Base-by-base conservation (phyloP, 1,139 yeast species). In the Candida sanyaensis region DNA sequence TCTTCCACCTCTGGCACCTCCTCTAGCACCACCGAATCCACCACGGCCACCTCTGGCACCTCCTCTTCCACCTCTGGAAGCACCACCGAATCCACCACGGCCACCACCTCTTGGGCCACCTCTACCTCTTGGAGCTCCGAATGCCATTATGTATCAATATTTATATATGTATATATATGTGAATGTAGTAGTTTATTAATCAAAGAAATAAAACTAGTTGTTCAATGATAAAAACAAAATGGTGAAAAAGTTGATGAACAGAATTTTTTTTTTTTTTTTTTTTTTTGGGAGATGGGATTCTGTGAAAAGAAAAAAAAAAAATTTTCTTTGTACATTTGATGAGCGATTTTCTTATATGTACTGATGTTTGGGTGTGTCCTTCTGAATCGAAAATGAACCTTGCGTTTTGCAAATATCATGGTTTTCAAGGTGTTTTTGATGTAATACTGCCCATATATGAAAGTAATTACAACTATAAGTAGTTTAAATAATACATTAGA, bases 11-110 rank as follows among this genome's bases (percentile, higher is more conserved):
- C 76, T 69, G 47, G 78, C 78, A 37, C 71, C 69, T 40, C 68
- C 60, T 21, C 66, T 55, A 41, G 63, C 61, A 48, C 68, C 67
- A 47, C 81, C 71, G 36, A 62, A 56, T 36, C 66, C 62, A 47
- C 62, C 64, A 24, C 61, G 61, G 33, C 69, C 81, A 56, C 84
- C 84, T 56, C 83, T 61, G 54, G 72, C 62, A 47, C 84, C 83
- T 56, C 84, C 83, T 53, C 83, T 65, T 61, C 73, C 71, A 55
- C 75, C 71, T 60, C 82, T 77, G 56, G 68, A 59, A 21, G 72
- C 71, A 55, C 75, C 71, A 59, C 82, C 77, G 56, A 67, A 59
- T 12, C 68, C 62, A 53, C 68, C 69, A 57, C 68, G 60, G 55
- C 64, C 65, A 60, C 66, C 71, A 53, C 69, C 67, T 59, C 43